Base-by-base conservation (phyloP, 2,329 filamentous ascomycete species). In the Lachnellula willkommii region DNA sequence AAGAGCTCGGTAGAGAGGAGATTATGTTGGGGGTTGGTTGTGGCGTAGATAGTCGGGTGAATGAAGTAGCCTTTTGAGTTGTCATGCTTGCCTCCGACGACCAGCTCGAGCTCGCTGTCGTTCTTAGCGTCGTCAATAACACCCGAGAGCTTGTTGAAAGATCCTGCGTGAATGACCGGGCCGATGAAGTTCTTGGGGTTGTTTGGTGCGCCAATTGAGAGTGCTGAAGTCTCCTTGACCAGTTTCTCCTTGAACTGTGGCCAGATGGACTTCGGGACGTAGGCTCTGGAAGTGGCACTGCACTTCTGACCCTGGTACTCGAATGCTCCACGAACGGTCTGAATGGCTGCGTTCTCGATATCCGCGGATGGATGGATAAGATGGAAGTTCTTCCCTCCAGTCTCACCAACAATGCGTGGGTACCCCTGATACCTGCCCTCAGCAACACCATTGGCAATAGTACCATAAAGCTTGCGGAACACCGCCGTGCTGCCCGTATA, bases 281-380 rank as follows among this genome's bases (percentile, higher is more conserved):
- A 95, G 49, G 83, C 76, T 28, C 90, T 84, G 28, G 89, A 93
- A 22, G 87, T 90, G 56, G 90, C 90, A 65, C 87, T 90, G 79
- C 90, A 95, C 74, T 95, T 95, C 73, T 95, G 90, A 50, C 90
- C 90, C 71, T 94, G 89, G 77, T 85, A 95, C 72, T 95, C 91
- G 68, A 95, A 95, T 2, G 90, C 90, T 48, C 89, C 90, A 54
- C 91, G 88, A 35, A 95, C 82, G 5, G 89, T 94, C 72, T 95
- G 88, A 62, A 89, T 79, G 36, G 82, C 89, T 11, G 90, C 90
- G 68, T 93, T 94, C 58, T 83, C 76, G 50, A 94, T 74, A 65
- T 95, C 88, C 40, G 90, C 90, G 3, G 84, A 85, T 47, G 79
- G 76, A 76, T 95, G 90, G 35, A 95, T 73, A 52, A 95, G 74